phyloP scores from a whole-genome alignment of 164 flowering plant genomes.

The Nymphaea colorata region DNA sequence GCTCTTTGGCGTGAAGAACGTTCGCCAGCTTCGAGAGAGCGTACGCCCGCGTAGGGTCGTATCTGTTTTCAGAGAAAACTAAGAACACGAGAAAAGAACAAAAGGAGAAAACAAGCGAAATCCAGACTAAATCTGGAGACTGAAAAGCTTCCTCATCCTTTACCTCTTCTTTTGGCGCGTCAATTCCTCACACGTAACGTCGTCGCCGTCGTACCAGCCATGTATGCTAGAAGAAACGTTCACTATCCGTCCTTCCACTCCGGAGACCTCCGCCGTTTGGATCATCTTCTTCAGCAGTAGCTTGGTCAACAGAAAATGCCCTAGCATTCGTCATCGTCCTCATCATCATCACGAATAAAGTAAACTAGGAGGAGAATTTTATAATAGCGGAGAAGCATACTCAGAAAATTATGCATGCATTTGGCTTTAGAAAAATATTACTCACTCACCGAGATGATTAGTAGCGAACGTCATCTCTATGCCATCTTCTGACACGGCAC shows the following conservation, averaged over 20 bases:
- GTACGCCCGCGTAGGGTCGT: conserved; percentile 88
- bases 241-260: conserved; percentile 83
- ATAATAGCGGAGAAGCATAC: too few relatives aligned
- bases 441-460: conserved; percentile 54
- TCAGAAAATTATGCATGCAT: background rate
- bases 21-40: conserved; percentile 92
- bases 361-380: background rate
- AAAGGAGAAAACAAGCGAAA: background rate
- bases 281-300: conserved; percentile 61
- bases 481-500: conserved; percentile 77
- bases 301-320: conserved; percentile 86
- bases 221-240: conserved; percentile 82
- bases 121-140: too few relatives aligned
- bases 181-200: conserved; percentile 39
- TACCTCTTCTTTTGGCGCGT: conserved; percentile 53
- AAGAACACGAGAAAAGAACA: background rate
- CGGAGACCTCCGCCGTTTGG: conserved; percentile 50
- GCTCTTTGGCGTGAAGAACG: conserved; percentile 73
- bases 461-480: conserved; percentile 98
- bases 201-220: conserved; percentile 79
- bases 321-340: conserved; percentile 16
- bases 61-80: conserved; percentile 25
- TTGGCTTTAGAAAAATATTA: background rate
- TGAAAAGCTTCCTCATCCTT: background rate
- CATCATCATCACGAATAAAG: background rate